Evolutionary conservation across 1,284 basidiomycete species (phyloP).

Genomic region (Stereum hirsutum): DNA sequence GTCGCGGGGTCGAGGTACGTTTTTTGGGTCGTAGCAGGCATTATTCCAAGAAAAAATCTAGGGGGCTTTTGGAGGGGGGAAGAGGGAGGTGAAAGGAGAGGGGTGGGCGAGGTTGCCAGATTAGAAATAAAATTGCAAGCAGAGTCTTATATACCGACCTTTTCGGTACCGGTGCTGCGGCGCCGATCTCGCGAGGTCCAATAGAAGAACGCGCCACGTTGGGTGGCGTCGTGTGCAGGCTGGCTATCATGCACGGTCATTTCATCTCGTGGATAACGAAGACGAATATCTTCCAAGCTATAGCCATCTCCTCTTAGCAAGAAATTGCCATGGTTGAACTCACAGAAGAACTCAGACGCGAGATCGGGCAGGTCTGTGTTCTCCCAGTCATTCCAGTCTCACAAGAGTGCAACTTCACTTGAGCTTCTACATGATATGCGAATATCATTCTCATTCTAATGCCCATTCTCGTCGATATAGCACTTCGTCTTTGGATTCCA

Average conservation of each 20-base stretch:
- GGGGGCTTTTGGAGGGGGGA: not conserved
- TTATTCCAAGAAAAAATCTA: not conserved
- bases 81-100: not conserved
- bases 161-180: not conserved
- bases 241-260: too few relatives aligned
- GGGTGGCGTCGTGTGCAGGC: too few relatives aligned
- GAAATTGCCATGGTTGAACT: conserved; percentile 13
- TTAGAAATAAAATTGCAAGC: not conserved
- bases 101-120: conserved; percentile 7
- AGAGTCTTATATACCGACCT: too few relatives aligned
- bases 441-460: too few relatives aligned
- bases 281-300: too few relatives aligned
- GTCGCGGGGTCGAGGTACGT: conserved; percentile 47
- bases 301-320: too few relatives aligned
- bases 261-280: too few relatives aligned
- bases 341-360: conserved; percentile 31
- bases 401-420: too few relatives aligned
- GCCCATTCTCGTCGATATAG: conserved; percentile 25
- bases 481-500: conserved; percentile 67
- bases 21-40: conserved; percentile 9
- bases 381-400: too few relatives aligned
- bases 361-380: conserved; percentile 47
- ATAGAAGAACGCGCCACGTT: not conserved
- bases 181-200: not conserved
- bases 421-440: too few relatives aligned